A percentile compares a stretch with the other conserved stretches of the same genome.
Conservation (phyloP, 345 rosid genomes). For the Citrus trifoliata region DNA sequence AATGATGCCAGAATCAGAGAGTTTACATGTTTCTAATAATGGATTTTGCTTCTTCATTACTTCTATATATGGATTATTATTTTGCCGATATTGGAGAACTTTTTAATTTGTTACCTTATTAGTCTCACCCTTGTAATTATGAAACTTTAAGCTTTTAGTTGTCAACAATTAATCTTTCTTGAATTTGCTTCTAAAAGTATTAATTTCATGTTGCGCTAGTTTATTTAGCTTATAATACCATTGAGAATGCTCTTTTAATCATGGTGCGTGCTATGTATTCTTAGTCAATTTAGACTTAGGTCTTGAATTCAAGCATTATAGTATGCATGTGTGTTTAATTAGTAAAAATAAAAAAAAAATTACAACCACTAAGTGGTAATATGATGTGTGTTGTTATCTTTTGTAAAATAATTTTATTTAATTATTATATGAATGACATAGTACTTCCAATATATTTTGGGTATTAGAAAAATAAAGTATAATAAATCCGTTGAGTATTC, state of each 20-base stretch:
- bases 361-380: too few species aligned
- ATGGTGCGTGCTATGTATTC: too few species aligned
- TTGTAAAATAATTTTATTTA: too few species aligned
- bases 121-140: not conserved
- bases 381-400: too few species aligned
- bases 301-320: too few species aligned
- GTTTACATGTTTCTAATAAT: slow-evolving; percentile 1
- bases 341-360: too few species aligned
- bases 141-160: slow-evolving; percentile 4
- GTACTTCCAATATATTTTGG: too few species aligned
- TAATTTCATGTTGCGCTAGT: not conserved
- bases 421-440: not conserved
- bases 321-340: too few species aligned
- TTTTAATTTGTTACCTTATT: not conserved
- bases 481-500: not conserved
- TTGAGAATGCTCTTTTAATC: not conserved
- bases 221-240: not conserved
- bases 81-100: not conserved
- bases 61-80: slow-evolving; percentile 1
- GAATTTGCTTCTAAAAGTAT: not conserved
- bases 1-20: not conserved
- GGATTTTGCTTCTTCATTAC: not conserved
- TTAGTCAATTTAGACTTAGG: too few species aligned
- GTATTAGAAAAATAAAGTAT: too few species aligned
- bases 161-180: slow-evolving; percentile 4